These are phyloP conservation scores for Epithemia pelagica DNA, from an alignment of 108 stramenopile genomes.

Conservation along the genomic window DNA sequence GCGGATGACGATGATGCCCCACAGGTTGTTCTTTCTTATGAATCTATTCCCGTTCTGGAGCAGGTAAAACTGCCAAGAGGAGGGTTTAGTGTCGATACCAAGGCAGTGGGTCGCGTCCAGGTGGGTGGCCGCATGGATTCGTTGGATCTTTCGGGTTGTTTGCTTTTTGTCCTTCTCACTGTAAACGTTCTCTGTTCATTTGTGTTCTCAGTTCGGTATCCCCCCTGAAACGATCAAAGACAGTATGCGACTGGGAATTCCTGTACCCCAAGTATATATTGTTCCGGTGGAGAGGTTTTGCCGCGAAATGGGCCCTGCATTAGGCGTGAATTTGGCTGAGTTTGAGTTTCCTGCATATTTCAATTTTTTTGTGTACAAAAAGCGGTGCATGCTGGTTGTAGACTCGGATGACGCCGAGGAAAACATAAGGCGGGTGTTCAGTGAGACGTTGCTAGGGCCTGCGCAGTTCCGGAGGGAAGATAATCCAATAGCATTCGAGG, in stretches of 20 bases:
- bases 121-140: conserved; percentile 27
- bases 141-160: too few species aligned
- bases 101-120: conserved; percentile 74
- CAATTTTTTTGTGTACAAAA: conserved; percentile 85
- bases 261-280: conserved; percentile 82
- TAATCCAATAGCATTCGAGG: conserved; percentile 42
- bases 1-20: neutral
- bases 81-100: conserved; percentile 70
- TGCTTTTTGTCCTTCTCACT: neutral
- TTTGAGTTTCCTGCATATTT: conserved; percentile 97
- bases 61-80: conserved; percentile 73
- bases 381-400: conserved; percentile 81
- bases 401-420: conserved; percentile 75
- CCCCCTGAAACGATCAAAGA: conserved; percentile 97
- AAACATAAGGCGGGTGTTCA: conserved; percentile 75
- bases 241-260: conserved; percentile 78
- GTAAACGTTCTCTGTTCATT: neutral
- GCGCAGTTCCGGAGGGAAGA: conserved; percentile 55
- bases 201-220: conserved; percentile 74
- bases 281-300: conserved; percentile 90
- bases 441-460: conserved; percentile 81
- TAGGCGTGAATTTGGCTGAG: conserved; percentile 91
- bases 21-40: conserved; percentile 30
- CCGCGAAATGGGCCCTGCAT: conserved; percentile 79
- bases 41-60: conserved; percentile 52